Percentiles rank a stretch among this genome's conserved stretches.
Evolutionary conservation across 768 basidiomycete species (phyloP).

Genomic region (Lanmaoa rubissima): DNA sequence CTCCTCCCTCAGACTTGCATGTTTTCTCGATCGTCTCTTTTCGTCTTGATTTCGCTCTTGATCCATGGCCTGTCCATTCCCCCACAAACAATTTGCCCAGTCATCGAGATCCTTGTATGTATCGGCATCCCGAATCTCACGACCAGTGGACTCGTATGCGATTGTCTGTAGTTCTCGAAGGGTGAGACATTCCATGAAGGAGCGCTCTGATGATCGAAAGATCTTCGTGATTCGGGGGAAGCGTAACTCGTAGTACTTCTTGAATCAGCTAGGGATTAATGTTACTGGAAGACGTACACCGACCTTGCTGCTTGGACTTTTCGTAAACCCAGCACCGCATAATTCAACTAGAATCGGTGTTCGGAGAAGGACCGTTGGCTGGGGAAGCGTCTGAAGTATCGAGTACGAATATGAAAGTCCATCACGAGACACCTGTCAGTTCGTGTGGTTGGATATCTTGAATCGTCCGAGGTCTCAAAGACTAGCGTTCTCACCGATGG

Average conservation of each 20-base stretch:
- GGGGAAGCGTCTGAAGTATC: constrained; percentile 44
- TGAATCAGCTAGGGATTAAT: not conserved
- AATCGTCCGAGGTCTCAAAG: not conserved
- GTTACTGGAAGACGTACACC: constrained; percentile 11
- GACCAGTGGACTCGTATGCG: constrained; percentile 54
- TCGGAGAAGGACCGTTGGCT: constrained; percentile 56
- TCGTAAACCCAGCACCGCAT: constrained; percentile 82
- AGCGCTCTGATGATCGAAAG: constrained; percentile 57
- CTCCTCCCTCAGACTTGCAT: constrained; percentile 32
- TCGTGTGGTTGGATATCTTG: not conserved
- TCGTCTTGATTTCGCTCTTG: constrained; percentile 18
- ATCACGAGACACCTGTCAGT: constrained; percentile 6
- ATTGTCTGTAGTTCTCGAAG: constrained; percentile 51
- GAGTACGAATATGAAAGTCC: constrained; percentile 55
- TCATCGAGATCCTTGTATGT: constrained; percentile 51
- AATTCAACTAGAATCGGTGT: constrained; percentile 70
- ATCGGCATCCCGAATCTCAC: constrained; percentile 37
- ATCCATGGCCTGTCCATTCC: constrained; percentile 39
- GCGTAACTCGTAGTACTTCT: constrained; percentile 77
- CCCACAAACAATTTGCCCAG: constrained; percentile 40
- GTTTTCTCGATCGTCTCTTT: constrained; percentile 39
- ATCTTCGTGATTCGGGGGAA: constrained; percentile 79
- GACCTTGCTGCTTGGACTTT: constrained; percentile 57
- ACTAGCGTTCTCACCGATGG: constrained; percentile 13
- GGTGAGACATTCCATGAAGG: constrained; percentile 57